These are phyloP conservation scores for Saposhnikovia divaricata DNA, from an alignment of 129 eudicot genomes.

Conservation along the genomic window DNA sequence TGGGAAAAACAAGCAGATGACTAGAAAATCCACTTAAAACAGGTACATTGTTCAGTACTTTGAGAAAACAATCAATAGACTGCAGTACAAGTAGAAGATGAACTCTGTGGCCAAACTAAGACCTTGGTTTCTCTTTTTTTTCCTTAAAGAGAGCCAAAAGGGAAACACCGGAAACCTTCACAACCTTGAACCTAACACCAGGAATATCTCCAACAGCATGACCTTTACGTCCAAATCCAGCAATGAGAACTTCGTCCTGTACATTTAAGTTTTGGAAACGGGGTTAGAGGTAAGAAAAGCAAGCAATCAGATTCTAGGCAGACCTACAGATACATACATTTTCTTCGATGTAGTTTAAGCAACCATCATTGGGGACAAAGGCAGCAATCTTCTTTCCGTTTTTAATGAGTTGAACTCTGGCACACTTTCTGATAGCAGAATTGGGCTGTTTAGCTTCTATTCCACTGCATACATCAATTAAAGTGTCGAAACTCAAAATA, in stretches of 20 bases:
- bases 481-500: not conserved
- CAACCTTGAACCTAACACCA: slow-evolving; percentile 65
- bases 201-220: slow-evolving; percentile 78
- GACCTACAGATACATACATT: slow-evolving; percentile 22
- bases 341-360: slow-evolving; percentile 57
- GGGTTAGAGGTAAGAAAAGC: not conserved
- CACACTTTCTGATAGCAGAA: slow-evolving; percentile 61
- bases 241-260: slow-evolving; percentile 68
- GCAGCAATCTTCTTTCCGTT: slow-evolving; percentile 62
- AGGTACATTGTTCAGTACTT: not conserved
- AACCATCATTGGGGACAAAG: slow-evolving; percentile 56
- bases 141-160: slow-evolving; percentile 60
- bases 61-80: not conserved
- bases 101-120: slow-evolving; percentile 17
- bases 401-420: slow-evolving; percentile 54
- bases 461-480: slow-evolving; percentile 22
- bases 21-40: not conserved
- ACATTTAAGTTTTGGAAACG: not conserved
- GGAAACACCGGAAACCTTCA: slow-evolving; percentile 66
- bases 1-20: not conserved
- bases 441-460: slow-evolving; percentile 56
- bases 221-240: slow-evolving; percentile 68
- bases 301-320: not conserved
- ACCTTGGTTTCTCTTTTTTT: slow-evolving; percentile 67
- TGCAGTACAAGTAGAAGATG: not conserved